A percentile compares a stretch with the other conserved stretches of the same genome.
Evolutionary conservation across 768 basidiomycete species (phyloP).

Genomic region (Fibroporia radiculosa): DNA sequence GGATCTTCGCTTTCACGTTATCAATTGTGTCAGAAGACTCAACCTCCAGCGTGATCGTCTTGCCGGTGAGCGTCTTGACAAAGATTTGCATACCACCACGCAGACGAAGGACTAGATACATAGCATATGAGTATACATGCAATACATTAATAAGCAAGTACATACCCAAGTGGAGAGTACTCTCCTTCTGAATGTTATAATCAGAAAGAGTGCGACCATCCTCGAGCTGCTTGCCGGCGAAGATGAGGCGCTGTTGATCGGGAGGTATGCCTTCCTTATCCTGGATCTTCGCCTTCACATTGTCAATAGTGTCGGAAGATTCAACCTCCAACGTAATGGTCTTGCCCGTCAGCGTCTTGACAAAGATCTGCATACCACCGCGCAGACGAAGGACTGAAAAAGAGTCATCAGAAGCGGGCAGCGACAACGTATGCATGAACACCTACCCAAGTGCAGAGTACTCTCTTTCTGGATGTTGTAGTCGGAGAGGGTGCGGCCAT

Average conservation of each 20-base stretch:
- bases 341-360: constrained; percentile 86
- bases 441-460: constrained; percentile 55
- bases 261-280: constrained; percentile 84
- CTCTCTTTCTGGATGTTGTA: constrained; percentile 91
- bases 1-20: constrained; percentile 28
- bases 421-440: too few relatives aligned
- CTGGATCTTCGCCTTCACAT: constrained; percentile 78
- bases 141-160: background rate
- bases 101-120: constrained; percentile 25
- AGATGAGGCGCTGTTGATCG: constrained; percentile 92
- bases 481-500: constrained; percentile 38
- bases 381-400: constrained; percentile 70
- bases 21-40: constrained; percentile 29
- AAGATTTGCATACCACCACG: constrained; percentile 29
- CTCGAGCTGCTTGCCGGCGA: constrained; percentile 92
- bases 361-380: constrained; percentile 74
- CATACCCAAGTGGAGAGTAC: constrained; percentile 66
- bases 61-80: constrained; percentile 28
- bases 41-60: constrained; percentile 30
- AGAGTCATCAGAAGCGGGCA: background rate
- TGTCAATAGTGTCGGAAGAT: constrained; percentile 69
- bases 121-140: constrained; percentile 28
- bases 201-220: constrained; percentile 87
- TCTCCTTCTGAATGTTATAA: constrained; percentile 95
- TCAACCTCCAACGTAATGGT: constrained; percentile 84